A percentile compares a stretch with the other conserved stretches of the same genome.
phyloP scores from a whole-genome alignment of 2,329 filamentous ascomycete species.

The Blumeria graminis region DNA sequence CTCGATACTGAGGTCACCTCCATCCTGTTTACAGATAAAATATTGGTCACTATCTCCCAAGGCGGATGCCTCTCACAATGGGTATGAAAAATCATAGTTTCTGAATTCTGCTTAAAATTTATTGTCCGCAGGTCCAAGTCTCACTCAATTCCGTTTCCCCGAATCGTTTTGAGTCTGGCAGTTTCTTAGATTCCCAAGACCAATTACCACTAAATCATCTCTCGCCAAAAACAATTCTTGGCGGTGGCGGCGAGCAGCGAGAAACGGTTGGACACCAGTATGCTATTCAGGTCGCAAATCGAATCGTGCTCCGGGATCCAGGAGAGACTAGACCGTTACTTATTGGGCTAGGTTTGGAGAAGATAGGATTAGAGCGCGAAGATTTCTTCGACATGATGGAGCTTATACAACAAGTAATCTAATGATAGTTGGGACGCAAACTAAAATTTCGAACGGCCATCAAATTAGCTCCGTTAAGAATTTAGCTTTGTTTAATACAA shows the following conservation, averaged over 20 bases:
- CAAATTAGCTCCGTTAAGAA: too few species aligned
- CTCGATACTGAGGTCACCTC: constrained; percentile 47
- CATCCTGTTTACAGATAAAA: constrained; percentile 66
- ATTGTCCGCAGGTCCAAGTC: constrained; percentile 41
- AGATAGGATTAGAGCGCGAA: constrained; percentile 22
- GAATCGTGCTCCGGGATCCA: constrained; percentile 47
- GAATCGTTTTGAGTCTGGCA: constrained; percentile 30
- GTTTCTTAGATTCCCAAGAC: constrained; percentile 14
- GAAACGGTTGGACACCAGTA: constrained; percentile 74
- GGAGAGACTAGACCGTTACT: constrained; percentile 36
- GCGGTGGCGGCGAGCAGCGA: constrained; percentile 53
- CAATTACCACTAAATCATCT: constrained; percentile 54
- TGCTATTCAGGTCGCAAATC: constrained; percentile 69
- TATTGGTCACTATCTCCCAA: constrained; percentile 74
- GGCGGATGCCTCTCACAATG: constrained; percentile 72
- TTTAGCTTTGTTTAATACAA: too few species aligned
- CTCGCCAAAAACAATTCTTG: constrained; percentile 68
- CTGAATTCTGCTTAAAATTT: neutral
- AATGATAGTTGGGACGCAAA: neutral
- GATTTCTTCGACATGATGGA: constrained; percentile 42
- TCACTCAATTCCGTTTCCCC: constrained; percentile 47
- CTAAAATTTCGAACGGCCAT: too few species aligned
- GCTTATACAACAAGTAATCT: constrained; percentile 29
- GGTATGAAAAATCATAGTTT: constrained; percentile 26
- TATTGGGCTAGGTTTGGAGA: constrained; percentile 33